Percentiles rank a stretch among this genome's conserved stretches.
Conservation (phyloP, 306 rosid genomes). For the Lupinus albus region DNA sequence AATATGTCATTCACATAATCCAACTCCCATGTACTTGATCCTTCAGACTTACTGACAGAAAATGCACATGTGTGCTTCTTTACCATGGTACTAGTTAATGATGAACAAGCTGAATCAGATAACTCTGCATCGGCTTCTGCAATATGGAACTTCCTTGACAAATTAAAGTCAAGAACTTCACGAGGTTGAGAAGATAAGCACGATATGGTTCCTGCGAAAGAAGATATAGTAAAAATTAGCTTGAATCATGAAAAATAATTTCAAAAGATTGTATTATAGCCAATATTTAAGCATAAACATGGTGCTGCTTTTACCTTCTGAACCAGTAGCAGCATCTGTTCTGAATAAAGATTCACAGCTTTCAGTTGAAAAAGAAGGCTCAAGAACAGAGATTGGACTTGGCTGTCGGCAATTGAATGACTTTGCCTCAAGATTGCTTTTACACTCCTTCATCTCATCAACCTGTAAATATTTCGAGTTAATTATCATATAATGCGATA, state of each 20-base stretch:
- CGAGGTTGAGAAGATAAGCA: conserved; percentile 56
- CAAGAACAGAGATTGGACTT: conserved; percentile 74
- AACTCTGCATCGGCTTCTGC: conserved; percentile 58
- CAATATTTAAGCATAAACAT: background rate
- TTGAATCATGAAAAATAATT: background rate
- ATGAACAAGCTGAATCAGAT: conserved; percentile 70
- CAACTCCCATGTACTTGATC: conserved; percentile 54
- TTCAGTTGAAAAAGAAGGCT: conserved; percentile 68
- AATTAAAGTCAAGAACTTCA: conserved; percentile 45
- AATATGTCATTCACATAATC: conserved; percentile 63
- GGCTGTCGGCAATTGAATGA: conserved; percentile 51
- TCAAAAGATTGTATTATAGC: background rate
- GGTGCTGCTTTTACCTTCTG: conserved; percentile 54
- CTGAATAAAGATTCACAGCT: conserved; percentile 59
- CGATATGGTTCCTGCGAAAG: conserved; percentile 61
- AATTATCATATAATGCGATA: conserved; percentile 24
- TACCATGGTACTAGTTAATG: conserved; percentile 35
- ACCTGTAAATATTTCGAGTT: conserved; percentile 43
- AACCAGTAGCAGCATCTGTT: conserved; percentile 54
- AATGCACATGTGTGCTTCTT: conserved; percentile 34
- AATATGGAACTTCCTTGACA: conserved; percentile 44
- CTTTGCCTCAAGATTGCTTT: conserved; percentile 46
- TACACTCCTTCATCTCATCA: conserved; percentile 44
- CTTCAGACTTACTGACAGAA: background rate
- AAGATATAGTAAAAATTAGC: conserved; percentile 13